Evolutionary conservation across 352 stramenopile species (phyloP), one percentile per base, ranked within the genome.

Genomic region (Peronospora farinosa): DNA sequence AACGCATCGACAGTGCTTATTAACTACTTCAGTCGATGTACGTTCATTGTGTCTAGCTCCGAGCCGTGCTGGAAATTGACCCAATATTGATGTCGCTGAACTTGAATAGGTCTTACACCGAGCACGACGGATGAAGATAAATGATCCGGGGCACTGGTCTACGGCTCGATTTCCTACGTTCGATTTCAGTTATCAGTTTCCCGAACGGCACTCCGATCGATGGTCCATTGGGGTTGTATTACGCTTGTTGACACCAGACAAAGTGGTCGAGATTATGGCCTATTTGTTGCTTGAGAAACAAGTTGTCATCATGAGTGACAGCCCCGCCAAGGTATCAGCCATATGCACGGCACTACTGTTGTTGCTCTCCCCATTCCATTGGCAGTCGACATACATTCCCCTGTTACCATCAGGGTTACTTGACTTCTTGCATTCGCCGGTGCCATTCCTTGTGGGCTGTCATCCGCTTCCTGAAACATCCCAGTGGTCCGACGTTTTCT

Each of bases 371-470:
- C 82, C 82, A n/a, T 93, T 87, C 49, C 79, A 89, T 64, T 93
- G 82, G 79, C 82, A 93, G 64, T 93, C 79, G 13, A 93, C 82
- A 10, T 93, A 90, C 36, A 93, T 93, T n/a, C 82, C 79, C 3
- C 41, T 91, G 49, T 42, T 93, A 8, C 82, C 82, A 13, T 77
- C 74, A 16, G 71, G 60, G 7, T 43, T 93, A 11, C 54, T 89
- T 23, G 82, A 91, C 48, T 91, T 93, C 51, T 58, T 93, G 25
- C 82, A 93, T 50, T 93, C 82, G 7, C 79, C 82, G 7, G 82
- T 93, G 3, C 82, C 79, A 8, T 93, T 88, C 43, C 65, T 93
- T 13, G 79, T 75, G 1, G 82, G 78, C 2, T 87, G 76, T 25
- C 79, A 91, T 33, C 51, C 65, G 4, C 52, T 86, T 25, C 57